Percentiles rank a stretch among this genome's conserved stretches.
Evolutionary conservation across 495 filamentous ascomycete genomes (phyloP).

Genomic region (Sporormia fimetaria): DNA sequence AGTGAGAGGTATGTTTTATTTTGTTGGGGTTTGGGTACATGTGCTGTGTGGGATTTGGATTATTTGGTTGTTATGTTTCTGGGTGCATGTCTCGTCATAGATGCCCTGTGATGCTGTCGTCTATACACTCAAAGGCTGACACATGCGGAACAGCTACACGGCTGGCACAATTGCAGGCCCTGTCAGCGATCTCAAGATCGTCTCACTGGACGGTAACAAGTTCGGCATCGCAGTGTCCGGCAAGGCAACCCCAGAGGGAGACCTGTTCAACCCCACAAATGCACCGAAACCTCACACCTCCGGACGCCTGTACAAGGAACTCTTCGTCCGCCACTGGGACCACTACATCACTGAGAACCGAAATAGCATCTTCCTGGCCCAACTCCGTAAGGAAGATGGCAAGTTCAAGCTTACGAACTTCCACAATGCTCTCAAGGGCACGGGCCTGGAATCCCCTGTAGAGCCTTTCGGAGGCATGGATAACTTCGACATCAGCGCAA

Average conservation of each 20-base stretch:
- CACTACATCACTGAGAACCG: constrained; percentile 26
- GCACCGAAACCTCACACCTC: constrained; percentile 42
- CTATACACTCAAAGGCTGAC: constrained; percentile 4
- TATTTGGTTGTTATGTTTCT: too few species aligned
- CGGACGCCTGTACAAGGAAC: constrained; percentile 43
- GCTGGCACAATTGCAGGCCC: constrained; percentile 54
- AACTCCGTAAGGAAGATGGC: constrained; percentile 38
- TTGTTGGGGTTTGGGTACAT: not conserved
- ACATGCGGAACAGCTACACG: constrained; percentile 34
- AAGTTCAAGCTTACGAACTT: constrained; percentile 37
- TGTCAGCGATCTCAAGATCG: constrained; percentile 65
- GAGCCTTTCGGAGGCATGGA: constrained; percentile 49
- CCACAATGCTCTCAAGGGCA: constrained; percentile 48
- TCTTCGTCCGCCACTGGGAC: constrained; percentile 57
- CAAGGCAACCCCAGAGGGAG: constrained; percentile 45
- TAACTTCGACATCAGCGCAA: constrained; percentile 46
- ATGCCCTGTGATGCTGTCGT: too few species aligned
- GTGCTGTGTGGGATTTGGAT: too few species aligned
- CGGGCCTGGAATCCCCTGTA: constrained; percentile 49
- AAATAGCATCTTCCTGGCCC: constrained; percentile 62
- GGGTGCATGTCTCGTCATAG: too few species aligned
- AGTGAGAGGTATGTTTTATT: constrained; percentile 9
- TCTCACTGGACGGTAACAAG: constrained; percentile 46
- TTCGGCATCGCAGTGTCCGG: constrained; percentile 60
- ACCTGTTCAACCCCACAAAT: constrained; percentile 45